Percentiles rank a stretch among this genome's conserved stretches.
These are phyloP conservation scores for Rhizopus microsporus DNA, from an alignment of 371 early-diverging fungal species.

Conservation along the genomic window DNA sequence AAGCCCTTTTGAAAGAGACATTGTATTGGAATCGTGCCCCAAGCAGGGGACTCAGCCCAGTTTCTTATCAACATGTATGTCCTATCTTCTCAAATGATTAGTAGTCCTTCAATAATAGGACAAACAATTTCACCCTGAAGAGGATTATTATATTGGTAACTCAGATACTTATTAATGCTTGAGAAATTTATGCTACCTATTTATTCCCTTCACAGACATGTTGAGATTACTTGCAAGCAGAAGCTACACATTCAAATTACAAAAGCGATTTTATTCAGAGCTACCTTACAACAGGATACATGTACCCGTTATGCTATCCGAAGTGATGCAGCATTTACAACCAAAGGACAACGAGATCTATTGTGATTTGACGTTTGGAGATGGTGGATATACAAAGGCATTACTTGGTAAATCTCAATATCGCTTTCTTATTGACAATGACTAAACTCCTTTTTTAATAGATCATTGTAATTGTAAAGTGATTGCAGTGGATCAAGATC, in stretches of 20 bases:
- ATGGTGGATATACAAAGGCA: slow-evolving; percentile 69
- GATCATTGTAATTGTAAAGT: slow-evolving; percentile 62
- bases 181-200: background rate
- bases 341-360: slow-evolving; percentile 42
- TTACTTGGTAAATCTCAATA: slow-evolving; percentile 45
- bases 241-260: background rate
- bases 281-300: slow-evolving; percentile 32
- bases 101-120: slow-evolving; percentile 2
- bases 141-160: background rate
- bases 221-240: slow-evolving; percentile 1
- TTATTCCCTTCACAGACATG: background rate
- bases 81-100: no score
- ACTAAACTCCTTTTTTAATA: slow-evolving; percentile 4
- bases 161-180: background rate
- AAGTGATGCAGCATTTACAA: slow-evolving; percentile 34
- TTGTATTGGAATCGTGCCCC: no score
- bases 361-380: slow-evolving; percentile 75
- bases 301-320: slow-evolving; percentile 40
- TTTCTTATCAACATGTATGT: no score
- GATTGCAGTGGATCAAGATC: slow-evolving; percentile 76
- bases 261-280: slow-evolving; percentile 5
- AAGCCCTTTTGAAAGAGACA: no score
- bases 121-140: no score
- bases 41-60: no score
- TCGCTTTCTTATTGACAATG: background rate